phyloP scores from a whole-genome alignment of 768 basidiomycete genomes.

The Chalciporus piperatus region DNA sequence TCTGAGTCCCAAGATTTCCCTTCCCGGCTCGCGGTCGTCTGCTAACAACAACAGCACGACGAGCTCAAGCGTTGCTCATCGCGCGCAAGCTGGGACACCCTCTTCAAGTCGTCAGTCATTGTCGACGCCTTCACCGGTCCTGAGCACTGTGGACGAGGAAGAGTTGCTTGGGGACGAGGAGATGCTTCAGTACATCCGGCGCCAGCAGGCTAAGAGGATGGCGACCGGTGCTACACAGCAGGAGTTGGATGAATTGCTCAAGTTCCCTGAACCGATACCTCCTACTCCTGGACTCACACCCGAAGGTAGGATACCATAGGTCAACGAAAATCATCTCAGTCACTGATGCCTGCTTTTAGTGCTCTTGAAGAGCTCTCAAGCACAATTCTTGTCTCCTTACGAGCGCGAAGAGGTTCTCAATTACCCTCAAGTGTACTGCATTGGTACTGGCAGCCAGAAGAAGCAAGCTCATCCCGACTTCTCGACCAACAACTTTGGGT shows the following conservation, averaged over 20 bases:
- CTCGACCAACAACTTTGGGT: slow-evolving; percentile 85
- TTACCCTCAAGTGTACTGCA: slow-evolving; percentile 77
- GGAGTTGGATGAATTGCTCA: slow-evolving; percentile 83
- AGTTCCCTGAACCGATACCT: slow-evolving; percentile 87
- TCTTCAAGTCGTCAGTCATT: slow-evolving; percentile 72
- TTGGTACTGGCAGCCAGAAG: slow-evolving; percentile 80
- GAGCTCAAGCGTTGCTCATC: slow-evolving; percentile 41
- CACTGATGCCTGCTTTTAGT: slow-evolving; percentile 38
- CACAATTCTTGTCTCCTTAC: slow-evolving; percentile 75
- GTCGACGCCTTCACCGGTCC: slow-evolving; percentile 83
- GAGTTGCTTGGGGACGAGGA: slow-evolving; percentile 91
- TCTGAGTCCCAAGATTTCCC: slow-evolving; percentile 72
- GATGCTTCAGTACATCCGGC: slow-evolving; percentile 91
- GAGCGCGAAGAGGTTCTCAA: slow-evolving; percentile 92
- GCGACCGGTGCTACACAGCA: slow-evolving; percentile 81
- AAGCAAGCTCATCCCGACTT: slow-evolving; percentile 73
- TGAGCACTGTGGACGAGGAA: slow-evolving; percentile 78
- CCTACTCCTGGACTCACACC: slow-evolving; percentile 68
- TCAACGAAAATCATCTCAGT: neutral
- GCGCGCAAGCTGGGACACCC: slow-evolving; percentile 55
- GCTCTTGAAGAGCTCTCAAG: slow-evolving; percentile 62
- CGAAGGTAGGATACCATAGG: slow-evolving; percentile 49
- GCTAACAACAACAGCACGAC: slow-evolving; percentile 31
- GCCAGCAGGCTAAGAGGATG: slow-evolving; percentile 86
- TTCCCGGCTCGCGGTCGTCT: slow-evolving; percentile 55